These are phyloP conservation scores for Talaromyces sp. DNA, from an alignment of 2,329 filamentous ascomycete species.

Conservation along the genomic window DNA sequence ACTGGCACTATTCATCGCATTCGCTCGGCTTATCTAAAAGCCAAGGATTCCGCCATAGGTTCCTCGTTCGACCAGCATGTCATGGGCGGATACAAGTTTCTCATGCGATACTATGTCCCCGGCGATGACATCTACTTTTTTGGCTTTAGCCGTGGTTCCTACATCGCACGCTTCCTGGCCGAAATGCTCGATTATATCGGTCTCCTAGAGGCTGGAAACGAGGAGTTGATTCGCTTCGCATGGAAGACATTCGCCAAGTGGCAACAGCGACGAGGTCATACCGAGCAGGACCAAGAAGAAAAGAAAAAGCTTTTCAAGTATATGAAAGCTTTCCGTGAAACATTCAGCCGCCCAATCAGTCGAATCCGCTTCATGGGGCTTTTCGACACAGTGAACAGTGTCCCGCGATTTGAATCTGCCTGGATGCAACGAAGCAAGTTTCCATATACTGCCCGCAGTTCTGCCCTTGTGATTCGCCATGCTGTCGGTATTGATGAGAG, in stretches of 20 bases:
- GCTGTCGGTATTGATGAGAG: conserved; percentile 56
- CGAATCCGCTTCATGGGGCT: conserved; percentile 71
- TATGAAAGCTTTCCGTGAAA: conserved; percentile 75
- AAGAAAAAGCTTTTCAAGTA: conserved; percentile 59
- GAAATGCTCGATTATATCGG: conserved; percentile 84
- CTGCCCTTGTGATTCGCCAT: conserved; percentile 52
- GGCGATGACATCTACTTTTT: conserved; percentile 63
- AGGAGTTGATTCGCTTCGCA: conserved; percentile 77
- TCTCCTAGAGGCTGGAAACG: conserved; percentile 72
- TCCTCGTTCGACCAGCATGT: conserved; percentile 78
- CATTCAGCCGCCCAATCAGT: conserved; percentile 69
- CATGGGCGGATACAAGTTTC: conserved; percentile 73
- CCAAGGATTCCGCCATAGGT: conserved; percentile 66
- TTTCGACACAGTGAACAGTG: conserved; percentile 78
- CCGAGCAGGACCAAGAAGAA: conserved; percentile 26
- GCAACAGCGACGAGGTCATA: conserved; percentile 32
- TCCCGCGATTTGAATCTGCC: conserved; percentile 67
- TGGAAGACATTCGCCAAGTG: conserved; percentile 56
- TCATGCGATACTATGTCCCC: conserved; percentile 66
- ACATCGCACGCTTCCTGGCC: conserved; percentile 68
- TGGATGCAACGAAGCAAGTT: conserved; percentile 73
- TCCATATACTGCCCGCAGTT: conserved; percentile 53
- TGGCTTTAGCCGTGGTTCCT: conserved; percentile 67
- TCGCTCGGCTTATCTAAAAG: conserved; percentile 46
- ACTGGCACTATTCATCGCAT: conserved; percentile 42